These are phyloP conservation scores for Marasmius sp. DNA, from an alignment of 1,284 basidiomycete species.

Conservation along the genomic window DNA sequence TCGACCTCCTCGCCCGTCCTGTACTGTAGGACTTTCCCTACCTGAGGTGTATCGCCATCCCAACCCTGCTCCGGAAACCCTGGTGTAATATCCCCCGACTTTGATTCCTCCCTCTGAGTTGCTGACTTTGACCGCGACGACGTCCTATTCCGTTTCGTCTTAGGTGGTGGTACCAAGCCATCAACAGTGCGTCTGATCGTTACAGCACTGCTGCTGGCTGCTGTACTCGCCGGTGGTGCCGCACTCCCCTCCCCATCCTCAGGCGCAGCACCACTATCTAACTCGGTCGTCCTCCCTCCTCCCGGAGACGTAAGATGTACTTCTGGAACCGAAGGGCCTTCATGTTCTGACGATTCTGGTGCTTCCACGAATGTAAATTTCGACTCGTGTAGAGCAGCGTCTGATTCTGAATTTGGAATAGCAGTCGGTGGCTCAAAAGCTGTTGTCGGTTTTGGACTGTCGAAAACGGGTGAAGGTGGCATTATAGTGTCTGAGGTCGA, in stretches of 20 bases:
- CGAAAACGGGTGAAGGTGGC: background rate
- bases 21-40: slow-evolving; percentile 12
- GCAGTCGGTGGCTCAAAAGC: background rate
- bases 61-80: slow-evolving; percentile 11
- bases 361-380: background rate
- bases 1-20: slow-evolving; percentile 7
- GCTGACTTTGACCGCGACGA: background rate
- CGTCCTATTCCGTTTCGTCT: background rate
- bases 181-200: background rate
- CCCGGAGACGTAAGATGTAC: background rate
- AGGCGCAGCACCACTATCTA: too few relatives aligned
- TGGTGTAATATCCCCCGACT: background rate
- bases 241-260: background rate
- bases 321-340: background rate
- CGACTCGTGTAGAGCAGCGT: background rate
- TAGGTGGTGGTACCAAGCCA: background rate
- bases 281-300: background rate
- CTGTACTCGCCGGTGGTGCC: background rate
- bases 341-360: background rate
- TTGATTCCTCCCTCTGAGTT: background rate
- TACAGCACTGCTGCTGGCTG: background rate
- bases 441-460: background rate
- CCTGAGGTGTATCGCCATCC: slow-evolving; percentile 11
- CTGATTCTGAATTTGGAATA: background rate
- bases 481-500: background rate